Evolutionary conservation across 208 protist species (phyloP).

Genomic region (Perkinsela sp.): DNA sequence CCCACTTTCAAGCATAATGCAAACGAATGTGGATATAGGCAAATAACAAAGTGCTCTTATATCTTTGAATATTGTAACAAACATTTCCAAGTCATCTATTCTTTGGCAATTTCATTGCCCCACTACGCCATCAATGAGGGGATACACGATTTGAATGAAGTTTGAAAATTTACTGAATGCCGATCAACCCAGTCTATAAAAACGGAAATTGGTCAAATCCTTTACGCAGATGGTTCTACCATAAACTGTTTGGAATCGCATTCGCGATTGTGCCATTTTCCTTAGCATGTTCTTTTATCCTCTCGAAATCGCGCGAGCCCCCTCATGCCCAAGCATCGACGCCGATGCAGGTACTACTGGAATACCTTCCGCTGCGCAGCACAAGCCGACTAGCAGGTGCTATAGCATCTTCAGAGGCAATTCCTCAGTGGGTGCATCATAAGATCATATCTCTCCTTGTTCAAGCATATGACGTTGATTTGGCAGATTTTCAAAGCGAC

Average conservation of each 20-base stretch:
- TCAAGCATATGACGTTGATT: background rate
- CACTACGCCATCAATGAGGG: no score
- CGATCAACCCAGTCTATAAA: no score
- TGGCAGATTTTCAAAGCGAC: constrained; percentile 1
- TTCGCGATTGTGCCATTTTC: background rate
- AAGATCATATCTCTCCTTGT: background rate
- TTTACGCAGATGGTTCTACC: background rate
- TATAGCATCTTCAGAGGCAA: background rate
- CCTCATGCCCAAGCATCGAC: background rate
- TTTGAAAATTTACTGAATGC: no score
- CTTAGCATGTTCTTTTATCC: background rate
- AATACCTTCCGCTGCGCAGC: background rate
- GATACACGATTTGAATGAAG: no score
- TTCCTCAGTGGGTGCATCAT: constrained; percentile 2
- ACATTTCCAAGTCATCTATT: no score
- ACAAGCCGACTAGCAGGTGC: background rate
- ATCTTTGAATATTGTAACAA: no score
- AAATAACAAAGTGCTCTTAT: no score
- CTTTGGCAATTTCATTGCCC: no score
- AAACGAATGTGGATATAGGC: no score
- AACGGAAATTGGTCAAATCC: no score
- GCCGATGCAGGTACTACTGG: background rate
- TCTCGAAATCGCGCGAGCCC: background rate
- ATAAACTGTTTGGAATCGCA: background rate
- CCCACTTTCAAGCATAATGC: no score